Conservation (phyloP, 139 green algal species). For the Chlorella sorokiniana region DNA sequence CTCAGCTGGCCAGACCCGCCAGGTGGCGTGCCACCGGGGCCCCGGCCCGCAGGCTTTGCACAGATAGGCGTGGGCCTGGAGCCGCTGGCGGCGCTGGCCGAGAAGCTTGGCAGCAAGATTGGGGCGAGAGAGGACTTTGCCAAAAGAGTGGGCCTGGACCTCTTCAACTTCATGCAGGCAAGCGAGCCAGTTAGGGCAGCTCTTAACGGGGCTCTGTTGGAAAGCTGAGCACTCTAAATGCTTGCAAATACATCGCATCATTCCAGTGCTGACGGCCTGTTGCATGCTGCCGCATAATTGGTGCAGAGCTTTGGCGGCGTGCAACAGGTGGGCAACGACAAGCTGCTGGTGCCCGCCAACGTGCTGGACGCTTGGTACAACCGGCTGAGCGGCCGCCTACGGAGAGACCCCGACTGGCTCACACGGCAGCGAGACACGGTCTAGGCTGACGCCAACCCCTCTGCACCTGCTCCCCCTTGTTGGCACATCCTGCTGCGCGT, state of each 20-base stretch:
- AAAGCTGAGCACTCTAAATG: background rate
- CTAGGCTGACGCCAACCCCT: too few species aligned
- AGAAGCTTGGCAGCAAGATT: constrained; percentile 37
- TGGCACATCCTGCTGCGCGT: too few species aligned
- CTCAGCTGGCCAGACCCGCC: constrained; percentile 35
- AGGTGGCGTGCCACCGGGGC: background rate
- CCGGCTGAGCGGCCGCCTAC: constrained; percentile 40
- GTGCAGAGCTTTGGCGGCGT: constrained; percentile 36
- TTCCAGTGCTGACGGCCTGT: too few species aligned
- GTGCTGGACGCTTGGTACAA: constrained; percentile 48
- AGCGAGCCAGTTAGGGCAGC: background rate
- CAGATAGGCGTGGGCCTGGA: constrained; percentile 31
- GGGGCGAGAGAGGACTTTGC: constrained; percentile 33
- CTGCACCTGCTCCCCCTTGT: too few species aligned
- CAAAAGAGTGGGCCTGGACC: constrained; percentile 36
- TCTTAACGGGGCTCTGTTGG: background rate
- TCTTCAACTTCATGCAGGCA: constrained; percentile 55
- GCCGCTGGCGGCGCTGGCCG: constrained; percentile 17
- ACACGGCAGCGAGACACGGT: constrained; percentile 30
- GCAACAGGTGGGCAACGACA: constrained; percentile 40
- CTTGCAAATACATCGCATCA: too few species aligned
- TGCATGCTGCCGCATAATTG: background rate
- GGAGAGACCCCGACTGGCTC: constrained; percentile 49
- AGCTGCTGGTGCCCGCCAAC: constrained; percentile 48
- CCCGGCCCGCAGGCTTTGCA: constrained; percentile 7